Evolutionary conservation across 73 alveolate genomes (phyloP).

Genomic region (Symbiodinium natans): DNA sequence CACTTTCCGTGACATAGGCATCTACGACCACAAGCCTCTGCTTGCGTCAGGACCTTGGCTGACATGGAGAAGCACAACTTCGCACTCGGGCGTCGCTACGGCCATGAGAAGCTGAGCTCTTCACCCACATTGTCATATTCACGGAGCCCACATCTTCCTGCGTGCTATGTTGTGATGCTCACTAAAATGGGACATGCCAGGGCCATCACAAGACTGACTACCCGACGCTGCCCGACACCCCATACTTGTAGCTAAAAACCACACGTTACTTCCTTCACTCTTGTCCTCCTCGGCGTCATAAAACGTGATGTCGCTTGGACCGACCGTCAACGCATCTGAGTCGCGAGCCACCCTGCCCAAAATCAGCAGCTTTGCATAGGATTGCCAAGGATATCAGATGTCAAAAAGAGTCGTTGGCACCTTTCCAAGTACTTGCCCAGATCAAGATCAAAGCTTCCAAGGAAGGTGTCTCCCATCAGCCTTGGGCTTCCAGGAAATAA

Average conservation of each 20-base stretch:
- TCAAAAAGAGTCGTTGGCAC: neutral
- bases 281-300: conserved; percentile 15
- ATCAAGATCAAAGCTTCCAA: conserved; percentile 54
- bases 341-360: conserved; percentile 40
- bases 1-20: too few relatives aligned
- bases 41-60: conserved; percentile 44
- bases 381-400: neutral
- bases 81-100: neutral
- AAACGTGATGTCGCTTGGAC: conserved; percentile 67
- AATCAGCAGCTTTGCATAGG: neutral
- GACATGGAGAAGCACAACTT: neutral
- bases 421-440: conserved; percentile 49
- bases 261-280: too few relatives aligned
- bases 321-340: conserved; percentile 51
- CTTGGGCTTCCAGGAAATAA: too few relatives aligned
- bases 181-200: too few relatives aligned
- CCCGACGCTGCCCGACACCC: too few relatives aligned
- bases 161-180: too few relatives aligned
- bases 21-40: too few relatives aligned
- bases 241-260: too few relatives aligned
- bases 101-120: neutral
- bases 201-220: too few relatives aligned
- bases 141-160: conserved; percentile 71
- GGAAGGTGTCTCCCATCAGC: conserved; percentile 33
- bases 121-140: conserved; percentile 42